These are phyloP conservation scores for Aspergillus indologenus DNA, from an alignment of 495 filamentous ascomycete species.

Conservation along the genomic window DNA sequence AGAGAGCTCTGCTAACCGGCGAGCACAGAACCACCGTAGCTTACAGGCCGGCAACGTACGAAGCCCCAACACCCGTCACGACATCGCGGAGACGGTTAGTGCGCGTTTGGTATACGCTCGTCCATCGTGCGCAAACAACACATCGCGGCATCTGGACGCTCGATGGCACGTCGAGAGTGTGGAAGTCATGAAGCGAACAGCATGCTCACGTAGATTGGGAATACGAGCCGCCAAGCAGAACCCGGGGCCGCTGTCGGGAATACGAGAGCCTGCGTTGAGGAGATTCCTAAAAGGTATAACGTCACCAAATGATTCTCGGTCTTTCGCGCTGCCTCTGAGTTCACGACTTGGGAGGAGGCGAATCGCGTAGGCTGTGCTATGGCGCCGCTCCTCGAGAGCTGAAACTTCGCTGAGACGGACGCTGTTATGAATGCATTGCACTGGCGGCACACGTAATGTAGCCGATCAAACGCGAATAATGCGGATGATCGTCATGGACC, in stretches of 20 bases:
- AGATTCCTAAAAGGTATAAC: not conserved
- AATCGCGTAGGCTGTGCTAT: not conserved
- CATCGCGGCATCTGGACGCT: no score
- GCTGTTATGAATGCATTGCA: not conserved
- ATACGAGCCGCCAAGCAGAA: not conserved
- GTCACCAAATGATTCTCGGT: not conserved
- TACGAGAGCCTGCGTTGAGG: not conserved
- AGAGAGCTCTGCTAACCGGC: no score
- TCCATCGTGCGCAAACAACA: no score
- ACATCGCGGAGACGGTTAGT: no score
- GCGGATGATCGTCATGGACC: not conserved
- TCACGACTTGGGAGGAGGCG: not conserved
- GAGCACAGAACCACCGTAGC: no score
- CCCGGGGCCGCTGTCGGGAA: not conserved
- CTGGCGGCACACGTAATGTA: not conserved
- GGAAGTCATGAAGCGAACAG: not conserved
- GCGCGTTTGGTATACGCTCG: no score
- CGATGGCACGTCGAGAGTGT: not conserved
- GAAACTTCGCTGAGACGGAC: not conserved
- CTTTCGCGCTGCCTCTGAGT: not conserved
- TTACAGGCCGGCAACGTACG: no score
- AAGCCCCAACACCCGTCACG: no score
- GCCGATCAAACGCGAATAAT: not conserved
- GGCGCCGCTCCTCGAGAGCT: not conserved
- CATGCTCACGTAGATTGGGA: no score